Conservation (phyloP, 495 filamentous ascomycete species). For the Penicillium lividum region DNA sequence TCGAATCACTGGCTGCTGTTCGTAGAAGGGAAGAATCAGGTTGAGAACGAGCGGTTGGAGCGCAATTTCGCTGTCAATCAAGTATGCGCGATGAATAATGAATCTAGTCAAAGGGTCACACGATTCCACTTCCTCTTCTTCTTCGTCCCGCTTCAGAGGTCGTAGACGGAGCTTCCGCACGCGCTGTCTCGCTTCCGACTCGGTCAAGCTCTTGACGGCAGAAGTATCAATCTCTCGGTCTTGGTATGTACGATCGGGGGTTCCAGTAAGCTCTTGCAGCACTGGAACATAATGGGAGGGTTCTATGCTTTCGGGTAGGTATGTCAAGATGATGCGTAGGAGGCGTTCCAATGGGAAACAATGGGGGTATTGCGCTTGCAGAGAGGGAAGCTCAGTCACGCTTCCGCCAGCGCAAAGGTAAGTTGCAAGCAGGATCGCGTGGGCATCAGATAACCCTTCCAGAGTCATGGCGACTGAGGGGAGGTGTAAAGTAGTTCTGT, state of each 20-base stretch:
- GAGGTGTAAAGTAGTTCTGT: slow-evolving; percentile 17
- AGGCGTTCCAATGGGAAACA: slow-evolving; percentile 66
- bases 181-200: slow-evolving; percentile 65
- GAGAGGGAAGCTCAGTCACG: slow-evolving; percentile 59
- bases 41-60: slow-evolving; percentile 70
- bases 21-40: slow-evolving; percentile 73
- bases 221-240: slow-evolving; percentile 54
- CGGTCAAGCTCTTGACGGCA: slow-evolving; percentile 60
- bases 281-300: slow-evolving; percentile 64
- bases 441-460: slow-evolving; percentile 46
- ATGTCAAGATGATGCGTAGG: slow-evolving; percentile 80
- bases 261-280: slow-evolving; percentile 54
- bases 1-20: slow-evolving; percentile 63
- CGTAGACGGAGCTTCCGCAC: slow-evolving; percentile 70
- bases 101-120: slow-evolving; percentile 67
- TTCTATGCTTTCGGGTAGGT: slow-evolving; percentile 73
- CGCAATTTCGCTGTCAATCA: slow-evolving; percentile 77
- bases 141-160: slow-evolving; percentile 54
- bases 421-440: slow-evolving; percentile 51
- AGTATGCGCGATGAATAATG: slow-evolving; percentile 71
- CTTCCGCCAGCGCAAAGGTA: slow-evolving; percentile 52
- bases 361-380: slow-evolving; percentile 59
- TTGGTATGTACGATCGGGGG: slow-evolving; percentile 31
- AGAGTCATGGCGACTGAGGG: slow-evolving; percentile 39
- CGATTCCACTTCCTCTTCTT: slow-evolving; percentile 42